Conservation (phyloP, 2,329 filamentous ascomycete genomes). For the Leptographium wingfieldii region DNA sequence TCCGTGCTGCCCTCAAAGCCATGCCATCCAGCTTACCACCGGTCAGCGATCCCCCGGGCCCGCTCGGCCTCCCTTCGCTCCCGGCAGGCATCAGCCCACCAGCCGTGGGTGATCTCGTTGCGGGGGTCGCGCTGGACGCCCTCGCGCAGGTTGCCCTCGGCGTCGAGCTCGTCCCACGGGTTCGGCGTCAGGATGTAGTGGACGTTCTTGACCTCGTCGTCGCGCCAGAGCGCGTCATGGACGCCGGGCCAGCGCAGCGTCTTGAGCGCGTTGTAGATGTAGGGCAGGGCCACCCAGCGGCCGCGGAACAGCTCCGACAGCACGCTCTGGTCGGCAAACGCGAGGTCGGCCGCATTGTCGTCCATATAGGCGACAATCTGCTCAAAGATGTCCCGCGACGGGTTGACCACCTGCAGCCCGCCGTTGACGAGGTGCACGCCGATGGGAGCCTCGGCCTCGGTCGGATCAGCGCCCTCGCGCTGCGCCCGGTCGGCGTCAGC, state of each 20-base stretch:
- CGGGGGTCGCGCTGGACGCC: conserved; percentile 19
- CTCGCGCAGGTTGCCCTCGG: conserved; percentile 25
- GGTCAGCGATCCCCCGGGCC: conserved; percentile 10
- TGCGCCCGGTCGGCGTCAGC: conserved; percentile 32
- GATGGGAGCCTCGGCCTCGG: conserved; percentile 17
- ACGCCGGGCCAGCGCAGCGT: conserved; percentile 37
- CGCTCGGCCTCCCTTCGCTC: conserved; percentile 16
- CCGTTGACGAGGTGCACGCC: conserved; percentile 42
- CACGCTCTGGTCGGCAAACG: conserved; percentile 48
- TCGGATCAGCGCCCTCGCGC: conserved; percentile 29
- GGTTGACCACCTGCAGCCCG: conserved; percentile 45
- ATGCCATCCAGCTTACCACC: conserved; percentile 3
- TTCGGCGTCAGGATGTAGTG: conserved; percentile 49
- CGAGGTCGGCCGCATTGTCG: conserved; percentile 29
- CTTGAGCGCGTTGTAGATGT: conserved; percentile 51
- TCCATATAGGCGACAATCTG: conserved; percentile 40
- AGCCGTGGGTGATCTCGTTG: conserved; percentile 35
- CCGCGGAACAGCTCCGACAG: conserved; percentile 41
- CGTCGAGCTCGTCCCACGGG: conserved; percentile 44
- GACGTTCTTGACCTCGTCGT: conserved; percentile 45
- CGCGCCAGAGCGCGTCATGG: conserved; percentile 43
- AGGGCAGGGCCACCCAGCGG: conserved; percentile 46
- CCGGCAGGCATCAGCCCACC: conserved; percentile 41
- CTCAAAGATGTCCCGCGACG: conserved; percentile 31
- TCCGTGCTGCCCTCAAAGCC: background rate